A percentile compares a stretch with the other conserved stretches of the same genome.
Evolutionary conservation across 352 stramenopile genomes (phyloP).

Genomic region (Globisporangium nodosum): DNA sequence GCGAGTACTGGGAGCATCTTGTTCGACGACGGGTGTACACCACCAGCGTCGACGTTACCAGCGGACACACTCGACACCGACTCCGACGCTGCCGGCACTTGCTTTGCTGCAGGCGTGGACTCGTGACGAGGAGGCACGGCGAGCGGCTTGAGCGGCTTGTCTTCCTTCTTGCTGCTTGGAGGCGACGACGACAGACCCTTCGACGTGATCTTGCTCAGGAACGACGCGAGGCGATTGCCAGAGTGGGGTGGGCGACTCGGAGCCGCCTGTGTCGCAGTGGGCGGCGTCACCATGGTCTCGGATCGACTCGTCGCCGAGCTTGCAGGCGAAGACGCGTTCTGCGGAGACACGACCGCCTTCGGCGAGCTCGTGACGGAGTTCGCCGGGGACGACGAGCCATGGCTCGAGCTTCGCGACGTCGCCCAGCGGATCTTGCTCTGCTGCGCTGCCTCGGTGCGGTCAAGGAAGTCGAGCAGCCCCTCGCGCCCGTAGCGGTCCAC

Average conservation of each 20-base stretch:
- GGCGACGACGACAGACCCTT: slow-evolving; percentile 3
- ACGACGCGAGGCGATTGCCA: slow-evolving; percentile 26
- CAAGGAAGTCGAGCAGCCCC: slow-evolving; percentile 43
- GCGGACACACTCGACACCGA: not conserved
- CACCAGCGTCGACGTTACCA: not conserved
- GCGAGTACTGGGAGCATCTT: slow-evolving; percentile 41
- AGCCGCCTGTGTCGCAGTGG: not conserved
- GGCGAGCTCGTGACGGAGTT: slow-evolving; percentile 15
- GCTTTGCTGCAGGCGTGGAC: not conserved
- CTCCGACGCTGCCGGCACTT: not conserved
- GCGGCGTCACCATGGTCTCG: not conserved
- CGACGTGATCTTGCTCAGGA: slow-evolving; percentile 22
- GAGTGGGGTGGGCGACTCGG: slow-evolving; percentile 12
- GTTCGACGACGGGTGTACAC: not conserved
- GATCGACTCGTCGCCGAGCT: not conserved
- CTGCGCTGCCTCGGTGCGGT: slow-evolving; percentile 24
- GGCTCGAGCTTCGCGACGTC: slow-evolving; percentile 10
- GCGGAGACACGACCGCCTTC: slow-evolving; percentile 14
- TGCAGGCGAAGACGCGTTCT: not conserved
- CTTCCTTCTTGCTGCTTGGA: slow-evolving; percentile 1
- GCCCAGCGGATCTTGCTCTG: slow-evolving; percentile 20
- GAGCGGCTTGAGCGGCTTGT: slow-evolving; percentile 1
- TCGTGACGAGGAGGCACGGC: not conserved
- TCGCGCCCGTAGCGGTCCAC: slow-evolving; percentile 45
- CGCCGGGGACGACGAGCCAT: slow-evolving; percentile 19